Evolutionary conservation across 1,284 basidiomycete genomes (phyloP).

Genomic region (Rhodotorula sp.): DNA sequence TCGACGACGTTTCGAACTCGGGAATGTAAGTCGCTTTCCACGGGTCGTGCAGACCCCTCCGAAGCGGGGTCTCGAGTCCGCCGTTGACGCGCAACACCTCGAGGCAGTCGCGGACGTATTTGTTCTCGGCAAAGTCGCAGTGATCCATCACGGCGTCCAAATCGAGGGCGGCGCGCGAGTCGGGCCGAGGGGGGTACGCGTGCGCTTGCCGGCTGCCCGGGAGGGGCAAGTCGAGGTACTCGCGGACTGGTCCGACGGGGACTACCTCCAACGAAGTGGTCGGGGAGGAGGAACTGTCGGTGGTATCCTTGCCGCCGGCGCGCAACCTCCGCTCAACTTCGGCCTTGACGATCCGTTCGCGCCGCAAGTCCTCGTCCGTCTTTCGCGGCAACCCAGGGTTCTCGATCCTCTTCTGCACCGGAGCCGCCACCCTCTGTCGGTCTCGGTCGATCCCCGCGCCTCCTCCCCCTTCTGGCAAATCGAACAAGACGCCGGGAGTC

Average conservation of each 20-base stretch:
- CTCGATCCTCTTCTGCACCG: constrained; percentile 24
- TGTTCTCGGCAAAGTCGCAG: constrained; percentile 74
- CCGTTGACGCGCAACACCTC: constrained; percentile 61
- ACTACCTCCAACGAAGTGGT: constrained; percentile 39
- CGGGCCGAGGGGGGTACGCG: constrained; percentile 69
- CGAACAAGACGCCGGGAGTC: constrained; percentile 31
- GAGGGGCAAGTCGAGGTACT: constrained; percentile 67
- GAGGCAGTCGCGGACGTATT: constrained; percentile 75
- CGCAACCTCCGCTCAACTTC: constrained; percentile 31
- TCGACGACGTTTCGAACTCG: neutral
- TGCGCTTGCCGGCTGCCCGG: constrained; percentile 47
- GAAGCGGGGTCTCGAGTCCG: constrained; percentile 55
- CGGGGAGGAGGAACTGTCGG: constrained; percentile 21
- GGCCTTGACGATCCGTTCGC: constrained; percentile 26
- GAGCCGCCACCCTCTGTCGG: neutral
- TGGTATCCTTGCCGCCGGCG: constrained; percentile 4
- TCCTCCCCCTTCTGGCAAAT: constrained; percentile 9
- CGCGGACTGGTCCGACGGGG: constrained; percentile 64
- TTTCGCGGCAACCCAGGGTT: constrained; percentile 32
- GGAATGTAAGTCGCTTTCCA: constrained; percentile 53
- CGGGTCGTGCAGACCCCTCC: constrained; percentile 44
- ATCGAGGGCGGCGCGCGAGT: constrained; percentile 76
- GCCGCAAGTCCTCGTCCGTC: constrained; percentile 24
- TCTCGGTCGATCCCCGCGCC: neutral
- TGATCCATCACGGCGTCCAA: constrained; percentile 81